Evolutionary conservation across 1,284 basidiomycete genomes (phyloP).

Genomic region (Ustilago loliicola): DNA sequence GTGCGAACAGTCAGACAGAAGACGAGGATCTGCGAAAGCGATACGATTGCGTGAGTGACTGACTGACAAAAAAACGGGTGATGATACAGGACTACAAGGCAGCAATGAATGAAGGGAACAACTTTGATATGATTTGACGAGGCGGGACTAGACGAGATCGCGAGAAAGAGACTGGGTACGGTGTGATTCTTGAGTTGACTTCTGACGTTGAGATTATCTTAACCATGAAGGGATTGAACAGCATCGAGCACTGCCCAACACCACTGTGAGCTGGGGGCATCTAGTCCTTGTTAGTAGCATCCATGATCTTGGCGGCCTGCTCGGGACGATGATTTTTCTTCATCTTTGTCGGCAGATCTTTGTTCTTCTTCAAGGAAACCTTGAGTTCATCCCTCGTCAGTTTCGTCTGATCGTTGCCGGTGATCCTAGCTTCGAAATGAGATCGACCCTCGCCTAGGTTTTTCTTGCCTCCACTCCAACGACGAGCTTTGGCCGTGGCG

Average conservation of each 20-base stretch:
- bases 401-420: constrained; percentile 19
- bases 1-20: neutral
- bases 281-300: constrained; percentile 23
- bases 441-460: constrained; percentile 40
- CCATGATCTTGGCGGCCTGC: constrained; percentile 35
- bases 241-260: too few species aligned
- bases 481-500: constrained; percentile 37
- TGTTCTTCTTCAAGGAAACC: constrained; percentile 49
- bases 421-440: constrained; percentile 31
- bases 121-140: neutral
- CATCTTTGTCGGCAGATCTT: constrained; percentile 35
- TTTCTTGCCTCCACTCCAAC: constrained; percentile 45
- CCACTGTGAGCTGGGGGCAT: too few species aligned
- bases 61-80: constrained; percentile 1
- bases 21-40: neutral
- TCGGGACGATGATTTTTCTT: constrained; percentile 51
- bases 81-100: neutral
- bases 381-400: constrained; percentile 18
- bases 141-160: neutral
- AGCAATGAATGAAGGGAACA: neutral
- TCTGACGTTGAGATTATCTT: too few species aligned
- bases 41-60: neutral
- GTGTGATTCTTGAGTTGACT: neutral
- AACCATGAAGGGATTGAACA: too few species aligned
- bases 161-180: neutral